These are phyloP conservation scores for Chaetoceros muelleri DNA, from an alignment of 108 stramenopile species.

Conservation along the genomic window DNA sequence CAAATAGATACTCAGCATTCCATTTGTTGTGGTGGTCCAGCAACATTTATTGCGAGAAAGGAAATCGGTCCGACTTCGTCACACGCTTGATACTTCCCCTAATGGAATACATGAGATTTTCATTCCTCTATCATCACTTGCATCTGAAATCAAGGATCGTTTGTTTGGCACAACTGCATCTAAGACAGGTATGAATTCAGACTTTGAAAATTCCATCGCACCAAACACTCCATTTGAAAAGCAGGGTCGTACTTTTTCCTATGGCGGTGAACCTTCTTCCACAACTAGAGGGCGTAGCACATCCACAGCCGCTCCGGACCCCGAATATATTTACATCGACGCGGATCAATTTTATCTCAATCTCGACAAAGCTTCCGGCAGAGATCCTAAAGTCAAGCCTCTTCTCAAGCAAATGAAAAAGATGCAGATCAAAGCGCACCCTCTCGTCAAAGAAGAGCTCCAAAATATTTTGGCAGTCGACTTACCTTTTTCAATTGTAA, in stretches of 20 bases:
- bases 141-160: constrained; percentile 32
- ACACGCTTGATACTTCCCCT: constrained; percentile 13
- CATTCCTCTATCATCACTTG: constrained; percentile 34
- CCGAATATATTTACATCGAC: constrained; percentile 63
- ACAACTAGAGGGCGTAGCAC: neutral
- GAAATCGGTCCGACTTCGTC: constrained; percentile 50
- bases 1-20: constrained; percentile 28
- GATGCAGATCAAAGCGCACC: neutral
- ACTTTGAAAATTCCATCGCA: constrained; percentile 7
- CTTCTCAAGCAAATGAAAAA: neutral
- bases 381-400: neutral
- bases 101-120: constrained; percentile 29
- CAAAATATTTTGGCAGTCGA: constrained; percentile 31
- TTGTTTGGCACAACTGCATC: constrained; percentile 10
- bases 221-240: too few species aligned
- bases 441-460: neutral
- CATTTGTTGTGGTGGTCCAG: constrained; percentile 66
- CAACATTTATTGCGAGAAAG: constrained; percentile 62
- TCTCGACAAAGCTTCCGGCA: constrained; percentile 8
- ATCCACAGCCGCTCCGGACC: constrained; percentile 2
- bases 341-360: constrained; percentile 53
- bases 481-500: constrained; percentile 31
- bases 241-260: constrained; percentile 2
- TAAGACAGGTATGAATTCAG: neutral
- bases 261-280: constrained; percentile 6